Conservation (phyloP, 164 flowering plant genomes). For the Nymphaea colorata region DNA sequence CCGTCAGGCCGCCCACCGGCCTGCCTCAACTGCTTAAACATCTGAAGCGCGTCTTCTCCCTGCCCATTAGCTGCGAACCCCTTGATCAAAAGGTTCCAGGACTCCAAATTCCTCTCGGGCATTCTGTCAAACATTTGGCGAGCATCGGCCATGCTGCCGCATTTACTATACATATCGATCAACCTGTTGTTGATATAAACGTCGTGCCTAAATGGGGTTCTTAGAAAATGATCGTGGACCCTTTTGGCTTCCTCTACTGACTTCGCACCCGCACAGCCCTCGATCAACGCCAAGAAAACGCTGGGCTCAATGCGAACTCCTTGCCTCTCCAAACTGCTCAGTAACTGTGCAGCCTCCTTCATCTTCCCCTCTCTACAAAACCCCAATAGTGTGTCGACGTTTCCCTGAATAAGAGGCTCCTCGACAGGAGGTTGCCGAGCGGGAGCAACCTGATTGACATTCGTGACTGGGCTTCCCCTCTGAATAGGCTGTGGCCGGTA, state of each 20-base stretch:
- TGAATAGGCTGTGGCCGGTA: neutral
- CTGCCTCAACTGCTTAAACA: conserved; percentile 64
- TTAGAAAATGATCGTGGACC: conserved; percentile 53
- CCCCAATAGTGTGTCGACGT: conserved; percentile 26
- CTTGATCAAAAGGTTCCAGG: conserved; percentile 67
- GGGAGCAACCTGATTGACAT: conserved; percentile 6
- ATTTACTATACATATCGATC: conserved; percentile 52
- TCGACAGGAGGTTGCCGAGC: conserved; percentile 5
- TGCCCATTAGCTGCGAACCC: conserved; percentile 46
- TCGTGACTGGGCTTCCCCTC: conserved; percentile 3
- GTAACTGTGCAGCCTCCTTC: conserved; percentile 48
- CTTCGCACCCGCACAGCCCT: conserved; percentile 31
- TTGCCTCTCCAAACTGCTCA: conserved; percentile 20
- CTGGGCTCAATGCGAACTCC: conserved; percentile 44
- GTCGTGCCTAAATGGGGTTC: conserved; percentile 47
- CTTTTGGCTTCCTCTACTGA: conserved; percentile 47
- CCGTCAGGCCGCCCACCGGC: conserved; percentile 33
- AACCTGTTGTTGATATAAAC: conserved; percentile 34
- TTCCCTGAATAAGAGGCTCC: conserved; percentile 6
- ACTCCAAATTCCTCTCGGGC: conserved; percentile 45
- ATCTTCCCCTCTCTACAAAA: conserved; percentile 48
- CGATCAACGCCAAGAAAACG: conserved; percentile 32
- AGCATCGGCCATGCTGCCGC: conserved; percentile 64
- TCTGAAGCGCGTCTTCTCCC: conserved; percentile 70
- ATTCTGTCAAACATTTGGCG: conserved; percentile 64